A percentile compares a stretch with the other conserved stretches of the same genome.
phyloP scores from a whole-genome alignment of 106 monocot genomes.

The Iris macrosiphon region DNA sequence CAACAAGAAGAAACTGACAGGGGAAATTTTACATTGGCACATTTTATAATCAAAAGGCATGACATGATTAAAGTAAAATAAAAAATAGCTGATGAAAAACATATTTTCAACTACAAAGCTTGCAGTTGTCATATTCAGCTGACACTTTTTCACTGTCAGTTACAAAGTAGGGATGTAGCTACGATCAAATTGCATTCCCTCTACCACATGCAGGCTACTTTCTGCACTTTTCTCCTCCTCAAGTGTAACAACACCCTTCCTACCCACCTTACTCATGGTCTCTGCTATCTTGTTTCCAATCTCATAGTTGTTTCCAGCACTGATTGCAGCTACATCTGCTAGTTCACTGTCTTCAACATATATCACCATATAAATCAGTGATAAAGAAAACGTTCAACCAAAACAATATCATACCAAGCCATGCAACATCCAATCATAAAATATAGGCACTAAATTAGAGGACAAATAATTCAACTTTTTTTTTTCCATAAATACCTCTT shows the following conservation, averaged over 20 bases:
- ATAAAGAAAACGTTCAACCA: too few relatives aligned
- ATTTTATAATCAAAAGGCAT: neutral
- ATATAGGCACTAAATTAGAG: too few relatives aligned
- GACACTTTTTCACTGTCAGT: constrained; percentile 93
- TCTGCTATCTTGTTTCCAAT: constrained; percentile 98
- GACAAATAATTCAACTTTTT: too few relatives aligned
- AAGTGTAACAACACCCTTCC: constrained; percentile 95
- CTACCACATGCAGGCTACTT: constrained; percentile 83
- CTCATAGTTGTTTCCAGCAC: constrained; percentile 92
- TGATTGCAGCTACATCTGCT: constrained; percentile 94
- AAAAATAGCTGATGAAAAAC: neutral
- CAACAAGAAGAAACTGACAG: constrained; percentile 79
- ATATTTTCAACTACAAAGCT: constrained; percentile 27
- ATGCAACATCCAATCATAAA: too few relatives aligned
- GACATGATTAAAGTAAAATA: neutral
- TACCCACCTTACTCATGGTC: constrained; percentile 93
- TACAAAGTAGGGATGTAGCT: constrained; percentile 93
- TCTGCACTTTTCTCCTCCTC: constrained; percentile 96
- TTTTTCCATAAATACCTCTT: too few relatives aligned
- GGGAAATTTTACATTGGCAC: neutral
- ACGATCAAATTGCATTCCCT: constrained; percentile 99
- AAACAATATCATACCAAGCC: too few relatives aligned
- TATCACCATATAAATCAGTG: too few relatives aligned
- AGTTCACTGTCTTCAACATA: constrained; percentile 97
- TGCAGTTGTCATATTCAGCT: constrained; percentile 93